Evolutionary conservation across 805 yeast species (phyloP).

Genomic region (Candida ipomoeae): DNA sequence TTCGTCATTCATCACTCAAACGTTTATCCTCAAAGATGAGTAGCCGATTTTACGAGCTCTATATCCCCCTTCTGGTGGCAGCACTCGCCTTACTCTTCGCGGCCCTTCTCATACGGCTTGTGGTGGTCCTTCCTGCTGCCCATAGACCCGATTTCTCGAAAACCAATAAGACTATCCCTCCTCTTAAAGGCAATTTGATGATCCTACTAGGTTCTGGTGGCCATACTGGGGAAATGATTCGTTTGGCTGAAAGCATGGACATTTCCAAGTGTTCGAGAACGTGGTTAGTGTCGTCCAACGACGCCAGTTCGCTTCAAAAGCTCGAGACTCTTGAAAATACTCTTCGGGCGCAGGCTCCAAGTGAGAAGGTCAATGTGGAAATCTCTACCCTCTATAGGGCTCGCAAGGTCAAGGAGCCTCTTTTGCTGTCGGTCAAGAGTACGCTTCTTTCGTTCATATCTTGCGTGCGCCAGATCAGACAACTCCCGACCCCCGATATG

Average conservation of each 20-base stretch:
- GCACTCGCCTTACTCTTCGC: background rate
- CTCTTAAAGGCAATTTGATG: constrained; percentile 31
- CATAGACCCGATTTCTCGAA: background rate
- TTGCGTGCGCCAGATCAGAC: constrained; percentile 24
- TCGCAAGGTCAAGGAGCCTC: constrained; percentile 55
- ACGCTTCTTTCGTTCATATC: constrained; percentile 37
- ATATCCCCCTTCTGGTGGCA: background rate
- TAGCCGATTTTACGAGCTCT: background rate
- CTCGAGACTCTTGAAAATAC: constrained; percentile 33
- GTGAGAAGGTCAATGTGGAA: constrained; percentile 9
- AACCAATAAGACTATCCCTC: background rate
- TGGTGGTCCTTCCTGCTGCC: constrained; percentile 11
- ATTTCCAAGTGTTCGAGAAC: constrained; percentile 25
- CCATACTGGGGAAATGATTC: constrained; percentile 93
- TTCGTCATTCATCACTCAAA: background rate
- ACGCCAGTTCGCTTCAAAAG: constrained; percentile 44
- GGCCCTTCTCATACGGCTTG: constrained; percentile 7
- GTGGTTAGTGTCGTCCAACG: constrained; percentile 49
- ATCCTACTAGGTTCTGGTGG: constrained; percentile 93
- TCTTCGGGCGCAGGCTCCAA: background rate
- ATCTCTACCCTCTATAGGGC: constrained; percentile 49
- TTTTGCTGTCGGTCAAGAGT: constrained; percentile 43
- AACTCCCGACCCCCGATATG: constrained; percentile 36
- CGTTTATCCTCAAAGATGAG: background rate
- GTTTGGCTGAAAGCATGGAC: constrained; percentile 48